Percentiles rank a stretch among this genome's conserved stretches.
Evolutionary conservation across 139 green algal species (phyloP).

Genomic region (Chara braunii): DNA sequence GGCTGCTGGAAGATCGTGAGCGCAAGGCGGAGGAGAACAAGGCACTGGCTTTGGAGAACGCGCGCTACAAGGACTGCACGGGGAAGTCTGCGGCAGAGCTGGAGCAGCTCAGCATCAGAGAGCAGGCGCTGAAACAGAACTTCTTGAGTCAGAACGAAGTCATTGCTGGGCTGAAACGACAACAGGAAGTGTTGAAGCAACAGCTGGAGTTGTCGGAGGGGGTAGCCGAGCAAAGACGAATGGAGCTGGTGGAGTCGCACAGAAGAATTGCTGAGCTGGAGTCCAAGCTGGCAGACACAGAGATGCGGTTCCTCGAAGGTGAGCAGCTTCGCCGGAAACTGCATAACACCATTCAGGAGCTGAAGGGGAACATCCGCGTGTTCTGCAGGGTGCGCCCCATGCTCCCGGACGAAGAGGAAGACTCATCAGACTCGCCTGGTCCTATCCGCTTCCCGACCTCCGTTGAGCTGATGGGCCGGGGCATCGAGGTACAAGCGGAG

Average conservation of each 20-base stretch:
- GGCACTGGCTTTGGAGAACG: conserved; percentile 5
- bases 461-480: conserved; percentile 4
- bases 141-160: conserved; percentile 4
- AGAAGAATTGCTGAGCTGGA: background rate
- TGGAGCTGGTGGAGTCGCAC: background rate
- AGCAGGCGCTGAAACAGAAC: conserved; percentile 1
- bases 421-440: background rate
- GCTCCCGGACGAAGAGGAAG: background rate
- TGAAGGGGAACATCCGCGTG: conserved; percentile 93
- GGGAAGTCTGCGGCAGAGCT: conserved; percentile 20
- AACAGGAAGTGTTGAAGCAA: background rate
- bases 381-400: conserved; percentile 75
- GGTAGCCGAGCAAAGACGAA: background rate
- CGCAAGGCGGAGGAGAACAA: background rate
- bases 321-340: conserved; percentile 67
- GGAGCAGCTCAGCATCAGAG: conserved; percentile 5
- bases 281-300: conserved; percentile 2
- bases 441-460: background rate
- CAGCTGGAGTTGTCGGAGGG: conserved; percentile 14
- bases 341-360: conserved; percentile 86
- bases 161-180: background rate
- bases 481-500: conserved; percentile 1
- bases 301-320: conserved; percentile 43
- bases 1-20: conserved; percentile 11
- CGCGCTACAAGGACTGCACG: conserved; percentile 18